phyloP scores from a whole-genome alignment of 768 basidiomycete species.

The Glaciozyma martinii region DNA sequence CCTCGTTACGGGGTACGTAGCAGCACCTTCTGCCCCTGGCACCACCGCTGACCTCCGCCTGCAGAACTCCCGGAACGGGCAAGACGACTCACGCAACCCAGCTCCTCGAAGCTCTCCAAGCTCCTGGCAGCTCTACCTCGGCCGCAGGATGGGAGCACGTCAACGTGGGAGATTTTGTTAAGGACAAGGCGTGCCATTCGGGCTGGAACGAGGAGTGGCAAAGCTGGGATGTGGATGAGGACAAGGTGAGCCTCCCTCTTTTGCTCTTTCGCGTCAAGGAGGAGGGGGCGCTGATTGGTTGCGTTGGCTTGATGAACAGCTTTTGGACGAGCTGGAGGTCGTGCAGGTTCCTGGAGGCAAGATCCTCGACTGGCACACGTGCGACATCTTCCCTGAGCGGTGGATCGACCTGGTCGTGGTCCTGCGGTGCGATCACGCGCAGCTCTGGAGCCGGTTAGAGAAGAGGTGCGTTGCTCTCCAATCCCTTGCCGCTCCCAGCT shows the following conservation, averaged over 20 bases:
- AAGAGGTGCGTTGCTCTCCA: conserved; percentile 51
- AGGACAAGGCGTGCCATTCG: conserved; percentile 68
- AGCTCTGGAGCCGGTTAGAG: conserved; percentile 83
- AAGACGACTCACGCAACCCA: conserved; percentile 87
- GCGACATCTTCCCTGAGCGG: conserved; percentile 86
- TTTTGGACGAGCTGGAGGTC: conserved; percentile 79
- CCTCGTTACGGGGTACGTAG: conserved; percentile 62
- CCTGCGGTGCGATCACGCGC: conserved; percentile 74
- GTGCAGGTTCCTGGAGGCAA: conserved; percentile 55
- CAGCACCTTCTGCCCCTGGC: neutral
- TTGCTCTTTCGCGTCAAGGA: neutral
- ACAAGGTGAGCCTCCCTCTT: conserved; percentile 56
- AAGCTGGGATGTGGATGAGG: conserved; percentile 86
- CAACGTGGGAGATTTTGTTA: conserved; percentile 84
- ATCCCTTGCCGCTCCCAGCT: neutral
- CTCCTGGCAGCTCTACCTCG: conserved; percentile 13
- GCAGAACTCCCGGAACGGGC: conserved; percentile 54
- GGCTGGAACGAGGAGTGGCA: conserved; percentile 93
- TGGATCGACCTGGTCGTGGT: conserved; percentile 96
- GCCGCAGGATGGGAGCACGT: conserved; percentile 65
- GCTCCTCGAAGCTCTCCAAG: conserved; percentile 48
- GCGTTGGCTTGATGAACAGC: conserved; percentile 43
- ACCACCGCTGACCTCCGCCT: neutral
- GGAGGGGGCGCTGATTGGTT: neutral
- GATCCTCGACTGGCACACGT: conserved; percentile 90